Evolutionary conservation across 139 green algal genomes (phyloP).

Genomic region (Choricystis sp.): DNA sequence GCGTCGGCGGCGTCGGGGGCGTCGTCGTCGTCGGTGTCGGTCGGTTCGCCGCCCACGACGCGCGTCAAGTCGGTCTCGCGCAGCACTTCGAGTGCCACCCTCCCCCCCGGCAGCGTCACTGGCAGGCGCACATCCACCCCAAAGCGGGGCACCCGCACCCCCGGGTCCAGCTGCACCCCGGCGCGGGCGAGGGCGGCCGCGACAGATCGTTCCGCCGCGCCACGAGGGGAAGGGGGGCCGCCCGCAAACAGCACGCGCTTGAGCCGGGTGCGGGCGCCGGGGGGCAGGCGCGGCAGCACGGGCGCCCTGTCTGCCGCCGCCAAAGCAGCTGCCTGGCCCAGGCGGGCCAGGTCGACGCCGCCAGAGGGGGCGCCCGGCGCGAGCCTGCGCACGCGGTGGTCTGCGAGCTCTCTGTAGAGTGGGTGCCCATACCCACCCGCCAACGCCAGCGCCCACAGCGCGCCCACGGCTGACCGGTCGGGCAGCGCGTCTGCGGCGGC

Average conservation of each 20-base stretch:
- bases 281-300: no score
- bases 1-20: no score
- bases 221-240: no score
- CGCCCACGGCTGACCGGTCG: no score
- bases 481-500: no score
- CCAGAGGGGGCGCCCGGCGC: no score
- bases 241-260: background rate
- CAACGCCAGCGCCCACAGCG: background rate
- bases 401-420: background rate
- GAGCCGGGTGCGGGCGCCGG: background rate
- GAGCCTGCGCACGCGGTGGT: no score
- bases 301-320: no score
- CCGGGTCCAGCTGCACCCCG: background rate
- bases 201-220: no score
- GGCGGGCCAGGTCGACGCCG: no score
- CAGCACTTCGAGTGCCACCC: background rate
- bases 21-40: no score
- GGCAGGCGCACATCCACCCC: background rate
- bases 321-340: background rate
- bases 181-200: background rate
- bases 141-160: background rate
- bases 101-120: background rate
- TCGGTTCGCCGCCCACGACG: no score
- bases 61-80: background rate
- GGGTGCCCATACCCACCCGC: background rate